These are phyloP conservation scores for Podaxis sp. DNA, from an alignment of 768 basidiomycete genomes.

Conservation along the genomic window DNA sequence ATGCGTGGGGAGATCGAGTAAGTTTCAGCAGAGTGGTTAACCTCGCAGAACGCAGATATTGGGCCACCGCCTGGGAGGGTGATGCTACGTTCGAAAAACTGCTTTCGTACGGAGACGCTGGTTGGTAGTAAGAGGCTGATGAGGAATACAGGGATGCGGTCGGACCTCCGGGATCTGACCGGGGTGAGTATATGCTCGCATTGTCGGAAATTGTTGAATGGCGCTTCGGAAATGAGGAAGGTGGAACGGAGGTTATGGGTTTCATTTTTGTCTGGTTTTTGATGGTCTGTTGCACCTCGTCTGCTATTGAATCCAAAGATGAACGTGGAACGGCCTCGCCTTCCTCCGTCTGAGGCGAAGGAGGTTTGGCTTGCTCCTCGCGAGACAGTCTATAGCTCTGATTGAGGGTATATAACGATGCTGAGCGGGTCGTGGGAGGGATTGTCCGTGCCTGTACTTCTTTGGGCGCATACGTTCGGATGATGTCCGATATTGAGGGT, in stretches of 20 bases:
- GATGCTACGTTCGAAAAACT: conserved; percentile 40
- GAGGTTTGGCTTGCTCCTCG: conserved; percentile 50
- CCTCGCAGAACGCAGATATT: conserved; percentile 83
- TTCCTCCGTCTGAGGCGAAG: conserved; percentile 51
- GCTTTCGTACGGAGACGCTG: conserved; percentile 47
- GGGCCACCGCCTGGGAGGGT: conserved; percentile 69
- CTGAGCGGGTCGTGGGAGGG: conserved; percentile 40
- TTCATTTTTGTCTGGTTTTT: conserved; percentile 51
- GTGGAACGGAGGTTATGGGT: conserved; percentile 31
- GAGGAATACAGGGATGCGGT: conserved; percentile 50
- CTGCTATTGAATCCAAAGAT: conserved; percentile 84
- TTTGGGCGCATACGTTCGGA: conserved; percentile 72
- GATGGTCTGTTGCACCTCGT: conserved; percentile 73
- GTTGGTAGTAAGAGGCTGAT: conserved; percentile 44
- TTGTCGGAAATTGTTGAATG: conserved; percentile 58
- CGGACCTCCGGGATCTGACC: conserved; percentile 48
- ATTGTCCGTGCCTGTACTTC: conserved; percentile 49
- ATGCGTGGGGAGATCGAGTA: conserved; percentile 77
- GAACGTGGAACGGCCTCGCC: conserved; percentile 72
- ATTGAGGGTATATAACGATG: conserved; percentile 48
- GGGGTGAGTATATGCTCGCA: conserved; percentile 51
- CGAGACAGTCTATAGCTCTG: conserved; percentile 44
- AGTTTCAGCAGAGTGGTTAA: conserved; percentile 81
- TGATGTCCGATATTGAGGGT: conserved; percentile 88
- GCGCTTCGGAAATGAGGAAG: conserved; percentile 44